Evolutionary conservation across 345 rosid species (phyloP), one percentile per base, ranked within the genome.

Genomic region (Toxicodendron radicans): DNA sequence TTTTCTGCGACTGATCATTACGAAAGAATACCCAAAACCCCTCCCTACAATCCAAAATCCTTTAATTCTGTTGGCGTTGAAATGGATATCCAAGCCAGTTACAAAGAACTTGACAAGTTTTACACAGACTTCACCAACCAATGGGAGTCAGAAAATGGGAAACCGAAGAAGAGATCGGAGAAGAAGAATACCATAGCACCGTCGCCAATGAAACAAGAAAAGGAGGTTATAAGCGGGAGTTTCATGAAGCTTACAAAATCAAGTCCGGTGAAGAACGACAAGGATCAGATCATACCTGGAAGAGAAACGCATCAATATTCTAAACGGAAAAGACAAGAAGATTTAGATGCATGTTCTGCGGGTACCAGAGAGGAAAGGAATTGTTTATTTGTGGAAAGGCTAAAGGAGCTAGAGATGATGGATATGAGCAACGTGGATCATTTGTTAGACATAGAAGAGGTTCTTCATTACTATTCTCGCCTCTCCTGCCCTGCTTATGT

Each of bases 381-480:
- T 32, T 67, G 68, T 10, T 20, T 80, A 66, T 83, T 91, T 71
- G 79, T 75, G 10, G 72, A 73, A 76, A 91, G 83, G 88, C 71
- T 93, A 7, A 87, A 82, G 85, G 95, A 93, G 75, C 76, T 93
- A 61, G 93, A 88, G 85, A 84, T 64, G 87, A 81, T 91, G 82
- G 91, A 85, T 78, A 32, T 76, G 76, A 81, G 82, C 64, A 83
- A 91, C 66, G 82, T 86, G 33, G 90, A 87, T 63, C 93, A 88
- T 74, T 83, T 86, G 41, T 73, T 85, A 12, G 97, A 91, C 83
- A 75, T 93, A 8, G 88, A 88, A 80, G 94, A 93, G 82, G 86
- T 93, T 72, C 80, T 90, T 3, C 85, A 90, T 73, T 93, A 87
- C 79, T 93, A 93, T 79, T 90, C 97, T 48, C 83, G 91, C 33